Evolutionary conservation across 1,284 basidiomycete genomes (phyloP).

Genomic region (Puccinia polysora): DNA sequence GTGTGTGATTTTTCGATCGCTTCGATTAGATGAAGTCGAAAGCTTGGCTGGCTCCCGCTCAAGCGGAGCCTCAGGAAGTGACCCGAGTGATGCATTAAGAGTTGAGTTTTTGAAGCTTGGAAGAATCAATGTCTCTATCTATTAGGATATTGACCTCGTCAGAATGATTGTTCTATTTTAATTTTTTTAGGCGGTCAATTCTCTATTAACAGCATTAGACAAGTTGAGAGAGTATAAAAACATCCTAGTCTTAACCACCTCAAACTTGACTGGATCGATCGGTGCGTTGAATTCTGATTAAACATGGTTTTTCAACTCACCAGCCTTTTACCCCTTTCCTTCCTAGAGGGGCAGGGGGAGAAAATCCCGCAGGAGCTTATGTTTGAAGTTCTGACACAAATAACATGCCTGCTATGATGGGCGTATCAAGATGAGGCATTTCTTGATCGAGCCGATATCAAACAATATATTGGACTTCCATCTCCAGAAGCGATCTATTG

Average conservation of each 20-base stretch:
- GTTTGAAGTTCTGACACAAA: too few relatives aligned
- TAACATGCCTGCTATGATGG: background rate
- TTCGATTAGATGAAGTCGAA: constrained; percentile 88
- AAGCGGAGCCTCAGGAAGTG: constrained; percentile 86
- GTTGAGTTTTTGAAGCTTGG: background rate
- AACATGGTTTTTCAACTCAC: background rate
- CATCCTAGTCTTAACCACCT: constrained; percentile 92
- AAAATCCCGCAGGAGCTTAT: too few relatives aligned
- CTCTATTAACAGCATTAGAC: constrained; percentile 91
- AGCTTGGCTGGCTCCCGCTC: constrained; percentile 87
- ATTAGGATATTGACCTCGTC: too few relatives aligned
- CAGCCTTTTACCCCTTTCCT: too few relatives aligned
- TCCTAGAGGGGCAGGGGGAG: too few relatives aligned
- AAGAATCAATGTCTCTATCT: too few relatives aligned
- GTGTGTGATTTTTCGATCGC: too few relatives aligned
- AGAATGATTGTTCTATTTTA: background rate
- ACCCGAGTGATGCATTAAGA: constrained; percentile 89
- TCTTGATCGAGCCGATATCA: constrained; percentile 91
- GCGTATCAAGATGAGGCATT: constrained; percentile 74
- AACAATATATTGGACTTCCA: constrained; percentile 88
- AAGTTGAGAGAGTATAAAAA: constrained; percentile 89
- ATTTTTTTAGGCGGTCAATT: constrained; percentile 71
- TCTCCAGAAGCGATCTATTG: constrained; percentile 86
- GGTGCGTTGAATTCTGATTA: too few relatives aligned
- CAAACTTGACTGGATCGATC: constrained; percentile 89